Conservation (phyloP, 805 yeast species). For the Candida namnaoensis region DNA sequence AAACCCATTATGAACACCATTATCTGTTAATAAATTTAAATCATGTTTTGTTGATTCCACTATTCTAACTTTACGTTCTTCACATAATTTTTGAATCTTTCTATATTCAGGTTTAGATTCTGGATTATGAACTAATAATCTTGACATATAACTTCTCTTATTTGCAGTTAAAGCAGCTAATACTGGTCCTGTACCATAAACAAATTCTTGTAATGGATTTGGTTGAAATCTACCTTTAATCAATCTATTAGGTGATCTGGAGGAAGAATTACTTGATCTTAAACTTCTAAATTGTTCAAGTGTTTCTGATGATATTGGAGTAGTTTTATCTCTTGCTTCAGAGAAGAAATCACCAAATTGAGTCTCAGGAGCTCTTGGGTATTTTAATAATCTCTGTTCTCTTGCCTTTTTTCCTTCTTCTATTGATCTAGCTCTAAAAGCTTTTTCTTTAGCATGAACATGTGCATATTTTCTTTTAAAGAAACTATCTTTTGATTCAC, state of each 20-base stretch:
- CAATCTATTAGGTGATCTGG: background rate
- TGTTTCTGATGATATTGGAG: too few species aligned
- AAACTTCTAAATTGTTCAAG: too few species aligned
- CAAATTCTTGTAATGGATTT: slow-evolving; percentile 53
- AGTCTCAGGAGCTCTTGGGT: too few species aligned
- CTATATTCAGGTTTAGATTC: slow-evolving; percentile 19
- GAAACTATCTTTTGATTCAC: slow-evolving; percentile 52
- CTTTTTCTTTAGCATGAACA: slow-evolving; percentile 45
- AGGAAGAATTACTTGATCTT: too few species aligned
- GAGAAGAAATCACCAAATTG: background rate
- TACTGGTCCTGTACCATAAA: slow-evolving; percentile 74
- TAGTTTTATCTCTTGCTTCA: too few species aligned
- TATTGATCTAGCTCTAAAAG: slow-evolving; percentile 14
- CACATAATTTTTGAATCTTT: slow-evolving; percentile 40
- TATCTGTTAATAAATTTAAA: slow-evolving; percentile 49
- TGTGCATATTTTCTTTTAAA: slow-evolving; percentile 58
- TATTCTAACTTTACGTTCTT: slow-evolving; percentile 18
- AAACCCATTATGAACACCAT: slow-evolving; percentile 76
- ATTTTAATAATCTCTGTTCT: slow-evolving; percentile 3
- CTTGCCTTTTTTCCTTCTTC: slow-evolving; percentile 6
- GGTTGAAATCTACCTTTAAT: slow-evolving; percentile 4
- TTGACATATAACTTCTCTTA: slow-evolving; percentile 44
- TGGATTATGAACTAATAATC: slow-evolving; percentile 38
- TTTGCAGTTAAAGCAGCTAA: slow-evolving; percentile 54
- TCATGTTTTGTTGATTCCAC: slow-evolving; percentile 29